Base-by-base conservation (phyloP, 2,329 filamentous ascomycete genomes). In the Penicillium janthinellum region DNA sequence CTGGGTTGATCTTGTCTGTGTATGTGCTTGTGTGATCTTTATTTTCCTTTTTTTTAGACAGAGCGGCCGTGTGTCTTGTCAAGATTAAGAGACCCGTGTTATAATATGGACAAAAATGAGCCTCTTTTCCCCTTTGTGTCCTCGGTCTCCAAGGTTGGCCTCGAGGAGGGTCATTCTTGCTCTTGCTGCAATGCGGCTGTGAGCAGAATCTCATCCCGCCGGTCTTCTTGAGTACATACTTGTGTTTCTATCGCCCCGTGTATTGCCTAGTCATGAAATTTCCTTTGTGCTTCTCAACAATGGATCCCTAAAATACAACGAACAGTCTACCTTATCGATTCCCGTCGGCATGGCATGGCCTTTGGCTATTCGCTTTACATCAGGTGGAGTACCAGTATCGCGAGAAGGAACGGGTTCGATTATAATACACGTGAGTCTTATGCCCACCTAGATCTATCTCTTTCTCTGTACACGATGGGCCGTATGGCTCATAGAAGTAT, bases 21-120 rank as follows among this genome's bases (percentile, higher is more conserved):
- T 69, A 66, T 66, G 64, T 69, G 64, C 55, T 62, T 66, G 63
- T 66, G 63, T 60, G 58, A 58, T 62, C 44, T 67, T 58, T 58
- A 41, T 63, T 62, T 67, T 60, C 59, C 57, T 53, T 58, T 67
- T 67, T 66, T 67, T 70, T 74, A 74, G 72, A 74, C 68, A 70
- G 67, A 71, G 67, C 67, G 65, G 65, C 67, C 69, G 58, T 72
- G 65, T 69, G 66, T 67, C 67, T 70, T 72, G 72, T 73, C 69
- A 73, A 71, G 71, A 74, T 71, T 70, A 72, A 73, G 70, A 72
- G 70, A 70, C 68, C 17, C 66, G 64, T 75, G 72, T 73, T 75
- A 73, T 73, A 75, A 73, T 74, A 74, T 74, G 72, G 72, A 74
- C 69, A 71, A 71, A 73, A 72, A 67, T 69, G 65, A 71, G 64